A percentile compares a stretch with the other conserved stretches of the same genome.
phyloP scores from a whole-genome alignment of 495 filamentous ascomycete species.

The Penicillium subrubescens region DNA sequence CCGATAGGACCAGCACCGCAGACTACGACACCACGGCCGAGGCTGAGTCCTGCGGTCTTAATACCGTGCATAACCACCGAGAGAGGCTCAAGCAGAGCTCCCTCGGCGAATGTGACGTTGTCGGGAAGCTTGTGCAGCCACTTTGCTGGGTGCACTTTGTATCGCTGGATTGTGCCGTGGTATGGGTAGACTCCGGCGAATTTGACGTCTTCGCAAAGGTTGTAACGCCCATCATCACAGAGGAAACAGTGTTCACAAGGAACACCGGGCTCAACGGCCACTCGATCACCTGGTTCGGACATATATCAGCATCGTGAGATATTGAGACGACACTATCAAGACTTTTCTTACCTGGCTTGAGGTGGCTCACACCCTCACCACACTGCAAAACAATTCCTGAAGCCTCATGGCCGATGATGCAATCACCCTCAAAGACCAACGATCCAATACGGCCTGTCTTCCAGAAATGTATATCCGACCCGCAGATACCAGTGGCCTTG shows the following conservation, averaged over 20 bases:
- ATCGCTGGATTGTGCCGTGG: constrained; percentile 59
- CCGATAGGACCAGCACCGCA: constrained; percentile 81
- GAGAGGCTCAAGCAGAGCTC: constrained; percentile 75
- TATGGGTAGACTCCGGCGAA: constrained; percentile 67
- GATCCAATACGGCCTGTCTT: constrained; percentile 77
- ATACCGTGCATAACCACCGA: constrained; percentile 74
- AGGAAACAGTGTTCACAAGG: constrained; percentile 67
- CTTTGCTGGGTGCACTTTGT: constrained; percentile 66
- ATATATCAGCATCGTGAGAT: not conserved
- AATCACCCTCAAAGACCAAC: constrained; percentile 64
- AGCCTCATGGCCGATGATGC: constrained; percentile 80
- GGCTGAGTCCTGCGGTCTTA: constrained; percentile 54
- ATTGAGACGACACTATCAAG: not conserved
- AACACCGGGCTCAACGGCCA: constrained; percentile 75
- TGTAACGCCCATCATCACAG: constrained; percentile 70
- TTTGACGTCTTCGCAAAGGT: constrained; percentile 72
- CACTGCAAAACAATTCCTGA: constrained; percentile 67
- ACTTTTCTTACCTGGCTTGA: constrained; percentile 32
- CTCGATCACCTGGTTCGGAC: constrained; percentile 58
- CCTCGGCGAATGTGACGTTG: constrained; percentile 61
- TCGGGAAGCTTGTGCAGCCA: constrained; percentile 61
- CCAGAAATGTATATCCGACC: constrained; percentile 77
- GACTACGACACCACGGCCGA: constrained; percentile 60
- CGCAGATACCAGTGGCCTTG: constrained; percentile 55
- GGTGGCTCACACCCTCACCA: constrained; percentile 47